A percentile compares a stretch with the other conserved stretches of the same genome.
These are phyloP conservation scores for Penicillium sclerotiorum DNA, from an alignment of 2,329 filamentous ascomycete species.

Conservation along the genomic window DNA sequence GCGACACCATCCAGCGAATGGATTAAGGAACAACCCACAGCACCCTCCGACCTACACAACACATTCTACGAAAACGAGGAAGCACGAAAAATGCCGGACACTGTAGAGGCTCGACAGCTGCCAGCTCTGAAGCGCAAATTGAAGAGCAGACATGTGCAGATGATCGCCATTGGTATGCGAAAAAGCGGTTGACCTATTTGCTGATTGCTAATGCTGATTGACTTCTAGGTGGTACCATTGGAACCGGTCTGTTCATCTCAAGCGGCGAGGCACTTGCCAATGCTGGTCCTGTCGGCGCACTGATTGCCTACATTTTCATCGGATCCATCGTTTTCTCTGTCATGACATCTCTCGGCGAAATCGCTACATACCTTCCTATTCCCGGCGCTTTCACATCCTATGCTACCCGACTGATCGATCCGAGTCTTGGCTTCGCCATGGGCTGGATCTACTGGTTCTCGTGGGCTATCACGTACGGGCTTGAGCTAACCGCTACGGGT, in stretches of 20 bases:
- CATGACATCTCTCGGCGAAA: constrained; percentile 15
- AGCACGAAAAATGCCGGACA: background rate
- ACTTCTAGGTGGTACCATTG: constrained; percentile 15
- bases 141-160: constrained; percentile 18
- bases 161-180: constrained; percentile 12
- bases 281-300: constrained; percentile 12
- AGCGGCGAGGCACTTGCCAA: constrained; percentile 14
- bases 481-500: constrained; percentile 16
- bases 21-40: background rate
- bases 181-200: no score
- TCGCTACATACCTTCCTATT: constrained; percentile 17
- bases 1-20: background rate
- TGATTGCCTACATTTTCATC: constrained; percentile 16
- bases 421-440: constrained; percentile 17
- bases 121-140: constrained; percentile 13
- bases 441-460: constrained; percentile 21
- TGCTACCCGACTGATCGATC: constrained; percentile 15
- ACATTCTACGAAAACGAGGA: background rate
- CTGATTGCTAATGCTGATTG: background rate
- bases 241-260: constrained; percentile 18
- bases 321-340: constrained; percentile 17
- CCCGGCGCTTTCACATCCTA: constrained; percentile 16
- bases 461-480: constrained; percentile 14
- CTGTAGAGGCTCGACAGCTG: background rate
- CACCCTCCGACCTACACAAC: background rate